Percentiles rank a stretch among this genome's conserved stretches.
These are phyloP conservation scores for Oemleria cerasiformis DNA, from an alignment of 306 rosid genomes.

Conservation along the genomic window DNA sequence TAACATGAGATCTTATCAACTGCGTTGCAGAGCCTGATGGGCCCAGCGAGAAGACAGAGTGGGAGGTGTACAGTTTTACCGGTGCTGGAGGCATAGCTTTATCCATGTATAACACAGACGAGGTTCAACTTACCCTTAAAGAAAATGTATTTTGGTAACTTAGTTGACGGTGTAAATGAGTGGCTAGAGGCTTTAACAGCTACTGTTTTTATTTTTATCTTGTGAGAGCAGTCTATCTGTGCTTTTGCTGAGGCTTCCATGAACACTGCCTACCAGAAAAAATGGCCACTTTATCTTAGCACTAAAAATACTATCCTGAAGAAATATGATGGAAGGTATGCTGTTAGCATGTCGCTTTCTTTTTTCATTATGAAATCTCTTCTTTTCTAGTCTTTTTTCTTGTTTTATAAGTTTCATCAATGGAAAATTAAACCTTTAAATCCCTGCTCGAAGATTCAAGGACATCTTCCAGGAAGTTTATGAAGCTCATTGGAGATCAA, in stretches of 20 bases:
- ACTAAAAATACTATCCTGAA: slow-evolving; percentile 91
- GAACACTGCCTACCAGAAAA: slow-evolving; percentile 76
- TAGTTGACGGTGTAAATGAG: slow-evolving; percentile 3
- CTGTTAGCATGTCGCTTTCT: slow-evolving; percentile 11
- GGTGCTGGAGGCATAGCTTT: slow-evolving; percentile 90
- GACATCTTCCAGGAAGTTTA: slow-evolving; percentile 97
- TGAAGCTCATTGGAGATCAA: slow-evolving; percentile 77
- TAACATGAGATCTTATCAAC: neutral
- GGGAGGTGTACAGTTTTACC: slow-evolving; percentile 73
- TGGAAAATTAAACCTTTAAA: neutral
- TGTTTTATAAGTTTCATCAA: neutral
- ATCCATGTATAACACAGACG: slow-evolving; percentile 94
- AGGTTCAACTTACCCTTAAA: slow-evolving; percentile 49
- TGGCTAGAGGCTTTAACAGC: slow-evolving; percentile 4
- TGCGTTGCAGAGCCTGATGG: slow-evolving; percentile 61
- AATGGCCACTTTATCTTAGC: slow-evolving; percentile 96
- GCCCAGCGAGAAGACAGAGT: slow-evolving; percentile 51
- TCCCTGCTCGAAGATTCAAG: slow-evolving; percentile 65
- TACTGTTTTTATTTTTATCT: neutral
- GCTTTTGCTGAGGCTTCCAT: slow-evolving; percentile 88
- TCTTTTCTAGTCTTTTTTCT: neutral
- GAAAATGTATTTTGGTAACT: neutral
- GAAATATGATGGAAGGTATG: slow-evolving; percentile 97
- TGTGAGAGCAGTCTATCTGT: slow-evolving; percentile 63
- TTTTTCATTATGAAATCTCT: neutral